Base-by-base conservation (phyloP, 108 stramenopile species). In the Tribonema minus region DNA sequence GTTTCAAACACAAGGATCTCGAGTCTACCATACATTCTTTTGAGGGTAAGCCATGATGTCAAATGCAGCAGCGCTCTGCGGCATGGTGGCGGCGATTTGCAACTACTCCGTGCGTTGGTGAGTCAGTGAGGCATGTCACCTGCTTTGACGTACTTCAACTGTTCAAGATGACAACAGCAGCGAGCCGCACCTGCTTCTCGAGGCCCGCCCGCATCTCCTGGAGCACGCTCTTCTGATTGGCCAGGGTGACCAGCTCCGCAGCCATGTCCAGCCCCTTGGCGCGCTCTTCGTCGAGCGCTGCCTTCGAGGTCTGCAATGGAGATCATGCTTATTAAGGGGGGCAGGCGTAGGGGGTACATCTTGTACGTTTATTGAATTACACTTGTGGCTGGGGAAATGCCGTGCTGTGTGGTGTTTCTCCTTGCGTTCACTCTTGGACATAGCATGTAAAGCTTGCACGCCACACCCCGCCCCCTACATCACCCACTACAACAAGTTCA, bases 171-270 rank as follows among this genome's bases (percentile, higher is more conserved):
- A n/a, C n/a, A n/a, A n/a, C n/a, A n/a, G n/a, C n/a, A n/a, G n/a
- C n/a, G n/a, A n/a, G n/a, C n/a, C n/a, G n/a, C n/a, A n/a, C 46
- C 46, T 54, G 46, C 20, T 54, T 54, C 20, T 54, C 46, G 15
- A 54, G 9, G 20, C 5, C 33, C 29, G 20, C 31, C 3, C 58
- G 6, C 32, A 68, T 66, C 66, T 31, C 30, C 2, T 77, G 61
- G 0, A 77, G 67, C 29, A 60, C 65, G 0, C 37, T 36, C 59
- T 77, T 77, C 59, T 77, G 76, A 34, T 77, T 77, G 30, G 67
- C 76, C 12, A 77, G 67, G 3, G 76, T 77, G 3, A 77, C 23
- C 40, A 77, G 76, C 67, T 77, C 76, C 26, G 76, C 54, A 3
- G 41, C 66, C 76, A 77, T 67, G 28, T 77, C 76, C 5, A 77